Evolutionary conservation across 306 rosid genomes (phyloP), one percentile per base, ranked within the genome.

Genomic region (Dicorynia guianensis): DNA sequence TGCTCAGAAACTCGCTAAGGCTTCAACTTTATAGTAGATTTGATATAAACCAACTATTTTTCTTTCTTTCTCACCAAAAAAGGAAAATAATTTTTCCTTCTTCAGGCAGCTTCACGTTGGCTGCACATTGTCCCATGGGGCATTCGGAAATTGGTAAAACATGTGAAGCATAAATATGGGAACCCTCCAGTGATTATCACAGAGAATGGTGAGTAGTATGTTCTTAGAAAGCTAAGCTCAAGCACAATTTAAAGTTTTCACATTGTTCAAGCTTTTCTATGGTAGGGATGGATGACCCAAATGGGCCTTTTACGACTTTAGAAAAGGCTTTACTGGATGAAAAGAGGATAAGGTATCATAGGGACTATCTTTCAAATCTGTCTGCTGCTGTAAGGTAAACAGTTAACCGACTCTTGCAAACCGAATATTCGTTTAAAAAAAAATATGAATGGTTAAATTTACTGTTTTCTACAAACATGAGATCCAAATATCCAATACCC

Each of bases 71-170:
- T 25, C 30, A 25, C 30, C 30, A 25, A 25, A 25, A 25, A 25
- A 25, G 2, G 30, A 25, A 25, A 68, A 48, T 6, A 15, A 11
- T 25, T 79, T 15, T 62, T 58, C 18, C 70, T 63, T 75, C 78
- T 79, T 81, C 78, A 94, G 97, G 97, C 95, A 58, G 95, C 96
- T 71, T 93, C 97, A 56, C 57, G 78, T 63, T 93, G 98, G 98
- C 36, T 93, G 20, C 94, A 71, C 71, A 91, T 93, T 66, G 98
- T 93, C 4, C 97, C 98, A 49, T 93, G 98, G 98, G 98, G 98
- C 8, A 88, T 93, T 73, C 65, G 91, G 58, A 91, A 88, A 80
- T 79, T 89, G 85, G 86, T 87, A 66, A 82, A 63, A 47, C 77
- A 91, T 80, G 85, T 91, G 75, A 93, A 88, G 70, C 79, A 64